Base-by-base conservation (phyloP, 768 basidiomycete genomes). In the Macrocybe gigantea region DNA sequence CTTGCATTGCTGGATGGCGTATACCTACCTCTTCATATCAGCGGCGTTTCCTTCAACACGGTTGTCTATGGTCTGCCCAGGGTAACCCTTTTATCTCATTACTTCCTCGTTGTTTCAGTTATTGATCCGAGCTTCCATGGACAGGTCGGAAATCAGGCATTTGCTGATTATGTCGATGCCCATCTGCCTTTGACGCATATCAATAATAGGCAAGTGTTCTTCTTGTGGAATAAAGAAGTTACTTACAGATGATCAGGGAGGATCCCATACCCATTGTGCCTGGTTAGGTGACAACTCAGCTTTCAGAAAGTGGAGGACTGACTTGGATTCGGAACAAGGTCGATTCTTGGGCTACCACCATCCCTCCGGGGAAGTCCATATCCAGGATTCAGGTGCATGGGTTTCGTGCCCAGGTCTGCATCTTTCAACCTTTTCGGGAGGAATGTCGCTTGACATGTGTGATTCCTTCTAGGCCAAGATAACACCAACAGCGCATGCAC, bases 141-240 rank as follows among this genome's bases (percentile, higher is more conserved):
- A 38, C 36, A 44, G 42, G 42, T 44, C 29, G 42, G 83, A 9
- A 83, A 84, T 59, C 73, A 75, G 56, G 77, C 68, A 1, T 86
- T 83, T 52, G 82, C 81, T 0, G 53, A 81, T 56, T 81, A 79
- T 53, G 75, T 83, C 41, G 80, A 83, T 51, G 64, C 72, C 6
- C 62, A 78, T 46, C 35, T 71, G 14, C 44, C 63, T 9, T 53
- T 84, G 40, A 79, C 74, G 0, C 82, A 78, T 55, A 76, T 86
- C 53, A 85, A 80, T 56, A 84, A 86, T 64, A 70, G 61, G 72
- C 71, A 32, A 45, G 64, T 38, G 11, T 45, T 33, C n/a, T 5
- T 9, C 3, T 22, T 12, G 10, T 7, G 6, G 35, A 12, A 40
- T n/a, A 10, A 33, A 38, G 36, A 38, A 13, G 13, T 10, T 22